phyloP scores from a whole-genome alignment of 257 asterid genomes.

The Solanum pinnatisectum region DNA sequence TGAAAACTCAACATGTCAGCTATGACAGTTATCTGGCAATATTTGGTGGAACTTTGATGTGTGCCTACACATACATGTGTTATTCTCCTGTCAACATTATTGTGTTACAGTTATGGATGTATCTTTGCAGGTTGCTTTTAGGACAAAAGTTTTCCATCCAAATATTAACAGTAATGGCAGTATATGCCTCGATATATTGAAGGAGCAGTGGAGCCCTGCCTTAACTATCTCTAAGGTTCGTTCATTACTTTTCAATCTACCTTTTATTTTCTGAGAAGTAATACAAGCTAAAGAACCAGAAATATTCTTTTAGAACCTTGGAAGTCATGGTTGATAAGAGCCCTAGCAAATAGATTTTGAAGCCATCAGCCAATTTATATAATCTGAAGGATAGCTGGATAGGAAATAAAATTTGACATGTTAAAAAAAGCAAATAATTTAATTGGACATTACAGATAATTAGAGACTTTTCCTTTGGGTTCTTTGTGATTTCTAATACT shows the following conservation, averaged over 20 bases:
- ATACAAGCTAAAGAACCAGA: neutral
- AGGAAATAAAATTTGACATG: neutral
- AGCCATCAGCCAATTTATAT: neutral
- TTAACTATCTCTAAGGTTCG: slow-evolving; percentile 62
- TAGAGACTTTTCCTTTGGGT: neutral
- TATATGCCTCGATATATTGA: slow-evolving; percentile 73
- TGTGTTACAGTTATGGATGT: neutral
- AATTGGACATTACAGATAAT: neutral
- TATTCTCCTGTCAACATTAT: neutral
- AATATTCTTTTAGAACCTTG: neutral
- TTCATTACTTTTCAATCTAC: neutral
- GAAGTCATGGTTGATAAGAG: neutral
- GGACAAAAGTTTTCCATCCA: slow-evolving; percentile 75
- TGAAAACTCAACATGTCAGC: neutral
- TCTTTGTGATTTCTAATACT: neutral
- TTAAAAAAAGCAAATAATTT: neutral
- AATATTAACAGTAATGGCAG: slow-evolving; percentile 74
- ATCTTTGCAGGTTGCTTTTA: slow-evolving; percentile 54
- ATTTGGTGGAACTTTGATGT: neutral
- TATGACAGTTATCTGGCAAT: neutral
- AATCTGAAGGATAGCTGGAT: neutral
- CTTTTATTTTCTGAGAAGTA: neutral
- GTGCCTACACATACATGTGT: neutral
- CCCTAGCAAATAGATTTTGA: neutral
- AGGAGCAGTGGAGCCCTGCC: slow-evolving; percentile 90